Conservation (phyloP, 768 basidiomycete species). For the Leccinum boreale region DNA sequence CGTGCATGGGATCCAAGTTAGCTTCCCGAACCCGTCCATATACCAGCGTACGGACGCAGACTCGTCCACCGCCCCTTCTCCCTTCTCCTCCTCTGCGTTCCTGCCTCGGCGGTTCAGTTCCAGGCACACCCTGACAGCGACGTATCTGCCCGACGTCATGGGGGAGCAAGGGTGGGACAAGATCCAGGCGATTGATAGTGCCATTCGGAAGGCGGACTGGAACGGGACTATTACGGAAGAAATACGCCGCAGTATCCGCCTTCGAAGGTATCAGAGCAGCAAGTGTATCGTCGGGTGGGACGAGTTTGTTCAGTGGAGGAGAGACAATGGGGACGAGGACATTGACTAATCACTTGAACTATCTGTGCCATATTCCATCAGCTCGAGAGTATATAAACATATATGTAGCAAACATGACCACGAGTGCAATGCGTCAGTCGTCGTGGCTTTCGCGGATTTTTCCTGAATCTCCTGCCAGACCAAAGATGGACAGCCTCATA, state of each 20-base stretch:
- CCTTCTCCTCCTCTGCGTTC: constrained; percentile 61
- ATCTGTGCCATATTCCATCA: not conserved
- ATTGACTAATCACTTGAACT: constrained; percentile 21
- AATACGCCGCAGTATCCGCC: constrained; percentile 66
- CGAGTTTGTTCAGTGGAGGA: constrained; percentile 76
- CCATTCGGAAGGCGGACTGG: constrained; percentile 94
- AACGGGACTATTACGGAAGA: constrained; percentile 78
- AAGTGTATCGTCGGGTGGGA: constrained; percentile 67
- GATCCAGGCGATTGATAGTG: constrained; percentile 85
- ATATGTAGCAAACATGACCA: not conserved
- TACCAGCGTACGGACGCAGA: too few species aligned
- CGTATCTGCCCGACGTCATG: constrained; percentile 91
- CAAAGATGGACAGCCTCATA: constrained; percentile 42
- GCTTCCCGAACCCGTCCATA: too few species aligned
- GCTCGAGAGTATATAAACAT: not conserved
- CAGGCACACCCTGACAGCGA: constrained; percentile 71
- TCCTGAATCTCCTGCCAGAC: not conserved
- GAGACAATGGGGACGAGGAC: constrained; percentile 38
- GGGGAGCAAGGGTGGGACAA: constrained; percentile 93
- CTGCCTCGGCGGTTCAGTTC: constrained; percentile 52
- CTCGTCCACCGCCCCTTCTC: constrained; percentile 42
- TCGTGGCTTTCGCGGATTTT: not conserved
- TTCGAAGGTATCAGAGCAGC: constrained; percentile 81
- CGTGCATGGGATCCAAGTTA: too few species aligned
- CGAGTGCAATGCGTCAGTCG: not conserved